These are phyloP conservation scores for Aspergillus novoparasiticus DNA, from an alignment of 2,329 filamentous ascomycete genomes.

Conservation along the genomic window DNA sequence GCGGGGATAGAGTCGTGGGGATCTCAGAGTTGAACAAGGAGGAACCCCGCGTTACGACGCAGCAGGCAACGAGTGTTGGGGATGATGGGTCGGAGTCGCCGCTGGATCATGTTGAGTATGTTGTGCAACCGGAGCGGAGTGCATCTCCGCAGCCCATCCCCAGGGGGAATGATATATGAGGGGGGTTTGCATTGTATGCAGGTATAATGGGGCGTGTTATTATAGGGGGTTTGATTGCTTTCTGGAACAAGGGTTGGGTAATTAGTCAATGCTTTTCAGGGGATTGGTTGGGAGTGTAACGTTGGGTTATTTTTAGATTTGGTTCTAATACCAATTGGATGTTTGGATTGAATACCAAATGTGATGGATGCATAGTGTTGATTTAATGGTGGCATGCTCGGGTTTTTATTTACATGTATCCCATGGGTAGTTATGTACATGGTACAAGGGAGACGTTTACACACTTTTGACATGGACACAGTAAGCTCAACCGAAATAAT, in stretches of 20 bases:
- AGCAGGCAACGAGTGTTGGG: conserved; percentile 2
- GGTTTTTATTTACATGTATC: not conserved
- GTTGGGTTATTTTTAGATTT: not conserved
- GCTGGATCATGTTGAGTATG: conserved; percentile 10
- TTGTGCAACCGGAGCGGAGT: conserved; percentile 4
- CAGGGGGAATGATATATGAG: not conserved
- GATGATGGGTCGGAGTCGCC: not conserved
- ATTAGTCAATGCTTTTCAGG: not conserved
- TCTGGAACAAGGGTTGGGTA: not conserved
- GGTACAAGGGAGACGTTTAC: not conserved
- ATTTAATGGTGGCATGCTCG: not conserved
- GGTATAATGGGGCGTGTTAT: not conserved
- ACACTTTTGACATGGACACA: not conserved
- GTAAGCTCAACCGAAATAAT: not conserved
- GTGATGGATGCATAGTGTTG: not conserved
- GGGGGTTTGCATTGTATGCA: not conserved
- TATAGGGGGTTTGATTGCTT: not conserved
- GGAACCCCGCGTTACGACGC: conserved; percentile 8
- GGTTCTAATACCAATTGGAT: not conserved
- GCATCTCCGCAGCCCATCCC: conserved; percentile 3
- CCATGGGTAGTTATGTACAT: not conserved
- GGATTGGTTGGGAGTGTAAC: not conserved
- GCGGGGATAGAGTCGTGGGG: not conserved
- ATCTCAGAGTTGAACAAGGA: not conserved
- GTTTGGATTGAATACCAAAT: not conserved